A percentile compares a stretch with the other conserved stretches of the same genome.
Evolutionary conservation across 805 yeast species (phyloP).

Genomic region (Monosporozyma aerobia): DNA sequence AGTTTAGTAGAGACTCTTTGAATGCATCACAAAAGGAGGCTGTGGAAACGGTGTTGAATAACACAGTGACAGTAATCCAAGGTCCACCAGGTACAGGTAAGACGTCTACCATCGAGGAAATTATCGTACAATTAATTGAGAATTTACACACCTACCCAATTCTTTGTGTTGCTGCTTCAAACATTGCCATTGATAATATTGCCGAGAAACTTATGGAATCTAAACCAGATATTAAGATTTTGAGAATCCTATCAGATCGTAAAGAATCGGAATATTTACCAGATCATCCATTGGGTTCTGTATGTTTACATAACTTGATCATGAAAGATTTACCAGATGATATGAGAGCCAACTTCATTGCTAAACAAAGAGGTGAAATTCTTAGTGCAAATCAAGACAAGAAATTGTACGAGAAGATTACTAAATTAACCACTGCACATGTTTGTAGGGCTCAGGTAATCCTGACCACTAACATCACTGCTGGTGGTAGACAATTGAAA

Average conservation of each 20-base stretch:
- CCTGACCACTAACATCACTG: slow-evolving; percentile 63
- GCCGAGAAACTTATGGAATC: slow-evolving; percentile 54
- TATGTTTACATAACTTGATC: slow-evolving; percentile 58
- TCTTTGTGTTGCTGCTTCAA: slow-evolving; percentile 66
- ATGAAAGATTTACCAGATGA: slow-evolving; percentile 39
- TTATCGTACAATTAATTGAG: slow-evolving; percentile 46
- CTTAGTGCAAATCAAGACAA: slow-evolving; percentile 41
- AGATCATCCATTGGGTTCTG: slow-evolving; percentile 47
- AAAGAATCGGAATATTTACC: slow-evolving; percentile 53
- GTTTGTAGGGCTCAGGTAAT: slow-evolving; percentile 61
- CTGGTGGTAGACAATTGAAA: slow-evolving; percentile 58
- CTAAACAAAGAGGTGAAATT: slow-evolving; percentile 37
- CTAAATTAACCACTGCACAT: slow-evolving; percentile 38
- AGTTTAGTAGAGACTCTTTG: slow-evolving; percentile 40
- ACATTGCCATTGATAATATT: slow-evolving; percentile 67
- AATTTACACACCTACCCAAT: slow-evolving; percentile 52
- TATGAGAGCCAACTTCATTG: slow-evolving; percentile 35
- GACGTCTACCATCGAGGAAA: slow-evolving; percentile 61
- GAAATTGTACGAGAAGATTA: slow-evolving; percentile 39
- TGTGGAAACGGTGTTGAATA: slow-evolving; percentile 42
- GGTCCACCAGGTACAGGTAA: slow-evolving; percentile 85
- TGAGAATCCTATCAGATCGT: slow-evolving; percentile 50
- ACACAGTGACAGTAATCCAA: slow-evolving; percentile 48
- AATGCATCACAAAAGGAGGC: slow-evolving; percentile 54
- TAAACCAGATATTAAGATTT: slow-evolving; percentile 39